phyloP scores from a whole-genome alignment of 352 stramenopile genomes.

The Globisporangium barbulae region DNA sequence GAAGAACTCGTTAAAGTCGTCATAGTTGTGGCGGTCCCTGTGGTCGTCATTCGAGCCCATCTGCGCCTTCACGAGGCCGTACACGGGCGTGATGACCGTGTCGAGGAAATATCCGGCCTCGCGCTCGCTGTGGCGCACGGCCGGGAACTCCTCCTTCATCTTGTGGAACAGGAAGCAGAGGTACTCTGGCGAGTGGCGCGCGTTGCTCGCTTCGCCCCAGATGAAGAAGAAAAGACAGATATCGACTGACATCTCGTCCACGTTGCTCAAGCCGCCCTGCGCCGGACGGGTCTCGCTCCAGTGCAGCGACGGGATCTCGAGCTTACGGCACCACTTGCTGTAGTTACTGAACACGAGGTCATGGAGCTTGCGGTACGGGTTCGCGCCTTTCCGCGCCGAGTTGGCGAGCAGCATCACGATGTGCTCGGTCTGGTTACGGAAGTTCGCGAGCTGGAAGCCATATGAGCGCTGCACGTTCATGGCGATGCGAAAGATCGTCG shows the following conservation, averaged over 20 bases:
- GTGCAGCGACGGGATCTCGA: constrained; percentile 65
- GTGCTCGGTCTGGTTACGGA: constrained; percentile 97
- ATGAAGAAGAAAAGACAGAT: constrained; percentile 97
- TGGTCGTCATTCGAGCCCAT: constrained; percentile 93
- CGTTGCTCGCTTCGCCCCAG: constrained; percentile 97
- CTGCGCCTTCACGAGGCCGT: constrained; percentile 75
- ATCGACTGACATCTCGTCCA: constrained; percentile 86
- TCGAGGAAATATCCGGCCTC: constrained; percentile 97
- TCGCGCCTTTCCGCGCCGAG: constrained; percentile 67
- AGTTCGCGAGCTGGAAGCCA: constrained; percentile 82
- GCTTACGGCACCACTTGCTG: constrained; percentile 84
- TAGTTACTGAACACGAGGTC: constrained; percentile 87
- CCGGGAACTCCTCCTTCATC: constrained; percentile 84
- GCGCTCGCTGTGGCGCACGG: constrained; percentile 59
- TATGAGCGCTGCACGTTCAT: constrained; percentile 85
- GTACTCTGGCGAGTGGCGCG: constrained; percentile 97
- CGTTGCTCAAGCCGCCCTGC: constrained; percentile 82
- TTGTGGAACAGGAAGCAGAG: constrained; percentile 99
- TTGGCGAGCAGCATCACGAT: constrained; percentile 96
- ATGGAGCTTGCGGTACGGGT: constrained; percentile 83
- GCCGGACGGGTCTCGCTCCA: constrained; percentile 63
- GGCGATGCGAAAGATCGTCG: constrained; percentile 75
- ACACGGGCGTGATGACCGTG: constrained; percentile 97
- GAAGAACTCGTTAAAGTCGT: constrained; percentile 99
- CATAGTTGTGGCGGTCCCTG: constrained; percentile 96